Base-by-base conservation (phyloP, 768 basidiomycete genomes). In the Steccherinum ochraceum region DNA sequence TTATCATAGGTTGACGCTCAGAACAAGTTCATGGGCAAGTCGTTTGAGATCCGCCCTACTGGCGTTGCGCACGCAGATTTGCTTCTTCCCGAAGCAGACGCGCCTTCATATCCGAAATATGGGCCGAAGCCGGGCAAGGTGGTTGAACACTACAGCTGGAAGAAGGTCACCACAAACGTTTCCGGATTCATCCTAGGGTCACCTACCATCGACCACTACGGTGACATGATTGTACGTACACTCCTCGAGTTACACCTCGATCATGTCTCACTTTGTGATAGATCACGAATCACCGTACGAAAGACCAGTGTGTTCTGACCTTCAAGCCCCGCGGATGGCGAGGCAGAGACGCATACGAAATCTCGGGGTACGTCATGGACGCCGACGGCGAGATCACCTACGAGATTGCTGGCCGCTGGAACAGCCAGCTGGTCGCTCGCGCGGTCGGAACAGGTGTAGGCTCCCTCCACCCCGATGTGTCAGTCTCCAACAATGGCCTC, bases 311-410 rank as follows among this genome's bases (percentile, higher is more conserved):
- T 57, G 73, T 89, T 0, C 71, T 98, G 20, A 94, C 92, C 2
- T 98, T 97, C 76, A 98, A 97, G 68, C 94, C 94, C 2, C 80
- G 93, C 51, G 92, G 93, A 2, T 98, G 94, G 94, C 75, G 92
- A 49, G 92, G 89, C 7, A 88, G 81, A 59, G 88, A 95, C 54
- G 92, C 93, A 0, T 93, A 78, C 60, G 95, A 98, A 67, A 93
- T 98, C 63, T 87, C 86, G 2, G 95, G 94, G 1, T 77, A 80
- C 39, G 93, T 97, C 19, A 67, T 78, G 52, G 84, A 90, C 61
- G 65, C 78, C 1, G 57, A 69, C 0, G 92, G 88, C 10, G 70
- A 76, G 19, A 71, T 84, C 24, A 81, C 76, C 0, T 89, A 94
- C 68, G 92, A 95, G 51, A 92, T 97, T 45, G 93, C 93, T 0